phyloP scores from a whole-genome alignment of 2,329 filamentous ascomycete genomes.

The Huntiella omanensis region DNA sequence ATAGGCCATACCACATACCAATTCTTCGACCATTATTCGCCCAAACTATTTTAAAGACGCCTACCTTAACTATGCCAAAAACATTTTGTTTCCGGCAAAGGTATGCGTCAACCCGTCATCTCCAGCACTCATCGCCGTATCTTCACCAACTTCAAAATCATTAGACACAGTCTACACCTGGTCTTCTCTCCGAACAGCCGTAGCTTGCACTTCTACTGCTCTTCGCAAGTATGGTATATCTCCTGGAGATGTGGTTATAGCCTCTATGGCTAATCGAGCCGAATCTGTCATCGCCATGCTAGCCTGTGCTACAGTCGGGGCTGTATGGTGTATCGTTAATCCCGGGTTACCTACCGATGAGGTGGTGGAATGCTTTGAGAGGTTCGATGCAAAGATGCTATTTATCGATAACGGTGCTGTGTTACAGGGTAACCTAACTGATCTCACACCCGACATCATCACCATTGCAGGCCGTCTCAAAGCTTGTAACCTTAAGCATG shows the following conservation, averaged over 20 bases:
- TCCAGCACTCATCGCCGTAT: slow-evolving; percentile 62
- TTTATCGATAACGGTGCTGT: slow-evolving; percentile 77
- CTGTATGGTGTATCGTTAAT: slow-evolving; percentile 82
- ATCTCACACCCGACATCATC: slow-evolving; percentile 58
- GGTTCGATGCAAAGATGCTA: slow-evolving; percentile 66
- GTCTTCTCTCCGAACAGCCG: slow-evolving; percentile 60
- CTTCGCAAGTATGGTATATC: slow-evolving; percentile 47
- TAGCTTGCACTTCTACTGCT: slow-evolving; percentile 52
- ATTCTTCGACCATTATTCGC: slow-evolving; percentile 58
- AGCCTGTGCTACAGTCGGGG: slow-evolving; percentile 62
- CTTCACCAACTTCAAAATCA: slow-evolving; percentile 35
- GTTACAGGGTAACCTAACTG: slow-evolving; percentile 82
- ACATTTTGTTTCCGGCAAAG: slow-evolving; percentile 62
- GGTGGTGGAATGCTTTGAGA: slow-evolving; percentile 67
- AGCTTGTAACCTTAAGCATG: slow-evolving; percentile 40
- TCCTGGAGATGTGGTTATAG: slow-evolving; percentile 38
- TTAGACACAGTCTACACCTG: slow-evolving; percentile 25
- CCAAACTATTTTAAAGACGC: slow-evolving; percentile 69
- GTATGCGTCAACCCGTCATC: slow-evolving; percentile 45
- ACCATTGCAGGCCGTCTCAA: slow-evolving; percentile 51
- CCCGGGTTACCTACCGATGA: slow-evolving; percentile 85
- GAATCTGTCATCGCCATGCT: slow-evolving; percentile 81
- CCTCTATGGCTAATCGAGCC: slow-evolving; percentile 76
- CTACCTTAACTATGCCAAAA: slow-evolving; percentile 83
- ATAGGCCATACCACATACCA: slow-evolving; percentile 41